phyloP scores from a whole-genome alignment of 164 flowering plant species.

The Taxillus chinensis region DNA sequence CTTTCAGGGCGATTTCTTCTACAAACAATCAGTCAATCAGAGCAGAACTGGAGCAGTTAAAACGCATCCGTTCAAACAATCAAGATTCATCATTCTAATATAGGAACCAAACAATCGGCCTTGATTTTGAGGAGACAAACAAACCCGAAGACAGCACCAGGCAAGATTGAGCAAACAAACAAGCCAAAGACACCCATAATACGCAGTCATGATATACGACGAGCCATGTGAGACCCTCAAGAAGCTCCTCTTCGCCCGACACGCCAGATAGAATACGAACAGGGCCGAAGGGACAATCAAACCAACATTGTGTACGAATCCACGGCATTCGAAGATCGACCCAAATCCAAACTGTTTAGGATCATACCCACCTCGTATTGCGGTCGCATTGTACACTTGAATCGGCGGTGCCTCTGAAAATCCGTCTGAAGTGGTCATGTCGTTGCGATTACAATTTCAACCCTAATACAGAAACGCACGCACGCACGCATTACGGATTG shows the following conservation, averaged over 20 bases:
- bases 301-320: constrained; percentile 50
- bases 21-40: no score
- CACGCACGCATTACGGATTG: neutral
- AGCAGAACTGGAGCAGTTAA: no score
- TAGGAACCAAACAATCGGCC: no score
- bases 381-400: constrained; percentile 7
- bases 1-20: no score
- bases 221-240: constrained; percentile 62
- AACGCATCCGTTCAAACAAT: no score
- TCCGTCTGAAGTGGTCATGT: neutral
- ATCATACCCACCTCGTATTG: no score
- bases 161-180: constrained; percentile 66
- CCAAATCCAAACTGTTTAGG: neutral
- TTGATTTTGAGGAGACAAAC: neutral
- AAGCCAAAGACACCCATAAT: constrained; percentile 72
- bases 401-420: neutral
- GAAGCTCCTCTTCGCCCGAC: constrained; percentile 57
- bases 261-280: constrained; percentile 53
- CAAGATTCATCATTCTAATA: no score
- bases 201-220: constrained; percentile 61
- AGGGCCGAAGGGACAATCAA: constrained; percentile 42
- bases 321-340: constrained; percentile 58
- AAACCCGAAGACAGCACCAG: constrained; percentile 86
- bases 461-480: neutral
- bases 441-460: neutral